Conservation (phyloP, 2,329 filamentous ascomycete genomes). For the Venturia carpophila region DNA sequence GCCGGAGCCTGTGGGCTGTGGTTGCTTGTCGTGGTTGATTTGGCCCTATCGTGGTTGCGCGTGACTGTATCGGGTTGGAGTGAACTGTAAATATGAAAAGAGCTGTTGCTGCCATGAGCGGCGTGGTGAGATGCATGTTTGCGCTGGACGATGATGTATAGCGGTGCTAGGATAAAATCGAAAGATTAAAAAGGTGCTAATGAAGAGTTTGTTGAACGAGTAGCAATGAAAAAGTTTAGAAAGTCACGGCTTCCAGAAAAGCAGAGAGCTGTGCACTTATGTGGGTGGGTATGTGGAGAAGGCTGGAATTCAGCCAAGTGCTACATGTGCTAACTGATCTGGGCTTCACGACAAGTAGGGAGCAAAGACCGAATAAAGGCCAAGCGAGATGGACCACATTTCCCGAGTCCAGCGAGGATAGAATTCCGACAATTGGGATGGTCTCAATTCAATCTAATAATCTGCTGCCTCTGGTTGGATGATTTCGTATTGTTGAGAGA, state of each 20-base stretch:
- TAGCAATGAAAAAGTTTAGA: background rate
- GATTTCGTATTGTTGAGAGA: background rate
- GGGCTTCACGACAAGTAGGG: background rate
- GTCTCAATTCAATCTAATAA: background rate
- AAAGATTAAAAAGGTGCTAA: background rate
- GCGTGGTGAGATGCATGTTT: background rate
- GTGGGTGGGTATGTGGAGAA: background rate
- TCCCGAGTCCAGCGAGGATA: background rate
- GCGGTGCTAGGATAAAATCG: background rate
- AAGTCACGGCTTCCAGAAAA: background rate
- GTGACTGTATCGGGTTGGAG: background rate
- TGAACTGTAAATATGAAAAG: background rate
- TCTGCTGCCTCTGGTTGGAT: background rate
- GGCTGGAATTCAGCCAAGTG: background rate
- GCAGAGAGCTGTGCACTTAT: background rate
- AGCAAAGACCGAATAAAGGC: background rate
- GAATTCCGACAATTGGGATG: background rate
- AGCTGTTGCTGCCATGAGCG: background rate
- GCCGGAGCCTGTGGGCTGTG: background rate
- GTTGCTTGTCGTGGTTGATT: background rate
- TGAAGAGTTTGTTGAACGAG: background rate
- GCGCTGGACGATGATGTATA: background rate
- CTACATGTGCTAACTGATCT: background rate
- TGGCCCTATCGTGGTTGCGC: background rate
- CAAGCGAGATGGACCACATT: background rate